phyloP scores from a whole-genome alignment of 75 land plant genomes.

The Cupressus sempervirens region DNA sequence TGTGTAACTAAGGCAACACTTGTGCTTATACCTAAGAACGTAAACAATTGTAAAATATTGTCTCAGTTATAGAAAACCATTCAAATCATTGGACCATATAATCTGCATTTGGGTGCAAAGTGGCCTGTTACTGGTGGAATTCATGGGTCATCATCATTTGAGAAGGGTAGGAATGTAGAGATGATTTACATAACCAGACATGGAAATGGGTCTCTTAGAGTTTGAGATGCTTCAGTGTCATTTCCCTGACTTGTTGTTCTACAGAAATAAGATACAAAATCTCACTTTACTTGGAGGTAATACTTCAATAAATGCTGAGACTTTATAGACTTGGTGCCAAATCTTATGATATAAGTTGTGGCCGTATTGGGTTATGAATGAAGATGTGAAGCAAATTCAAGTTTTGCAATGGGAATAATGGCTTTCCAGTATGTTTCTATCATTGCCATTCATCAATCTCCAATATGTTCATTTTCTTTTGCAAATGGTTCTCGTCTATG shows the following conservation, averaged over 20 bases:
- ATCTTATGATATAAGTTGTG: slow-evolving; percentile 42
- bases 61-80: slow-evolving; percentile 32
- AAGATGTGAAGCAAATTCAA: slow-evolving; percentile 34
- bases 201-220: slow-evolving; percentile 68
- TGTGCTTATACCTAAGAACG: slow-evolving; percentile 24
- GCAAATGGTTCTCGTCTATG: slow-evolving; percentile 36
- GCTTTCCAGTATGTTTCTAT: slow-evolving; percentile 44
- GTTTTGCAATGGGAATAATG: slow-evolving; percentile 28
- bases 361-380: slow-evolving; percentile 33
- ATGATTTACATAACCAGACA: slow-evolving; percentile 71
- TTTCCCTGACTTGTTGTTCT: slow-evolving; percentile 37
- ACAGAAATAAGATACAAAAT: slow-evolving; percentile 35
- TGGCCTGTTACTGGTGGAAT: slow-evolving; percentile 95
- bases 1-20: slow-evolving; percentile 51
- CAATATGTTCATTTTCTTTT: slow-evolving; percentile 43
- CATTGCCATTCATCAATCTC: slow-evolving; percentile 38
- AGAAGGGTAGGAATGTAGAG: slow-evolving; percentile 19
- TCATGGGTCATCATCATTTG: slow-evolving; percentile 20
- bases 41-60: slow-evolving; percentile 23
- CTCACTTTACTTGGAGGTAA: slow-evolving; percentile 20
- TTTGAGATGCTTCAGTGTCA: slow-evolving; percentile 86
- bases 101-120: slow-evolving; percentile 39
- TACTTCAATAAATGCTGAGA: slow-evolving; percentile 46
- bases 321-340: slow-evolving; percentile 40
- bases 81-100: slow-evolving; percentile 20